These are phyloP conservation scores for Trichoderma asperellum DNA, from an alignment of 2,329 filamentous ascomycete species.

Conservation along the genomic window DNA sequence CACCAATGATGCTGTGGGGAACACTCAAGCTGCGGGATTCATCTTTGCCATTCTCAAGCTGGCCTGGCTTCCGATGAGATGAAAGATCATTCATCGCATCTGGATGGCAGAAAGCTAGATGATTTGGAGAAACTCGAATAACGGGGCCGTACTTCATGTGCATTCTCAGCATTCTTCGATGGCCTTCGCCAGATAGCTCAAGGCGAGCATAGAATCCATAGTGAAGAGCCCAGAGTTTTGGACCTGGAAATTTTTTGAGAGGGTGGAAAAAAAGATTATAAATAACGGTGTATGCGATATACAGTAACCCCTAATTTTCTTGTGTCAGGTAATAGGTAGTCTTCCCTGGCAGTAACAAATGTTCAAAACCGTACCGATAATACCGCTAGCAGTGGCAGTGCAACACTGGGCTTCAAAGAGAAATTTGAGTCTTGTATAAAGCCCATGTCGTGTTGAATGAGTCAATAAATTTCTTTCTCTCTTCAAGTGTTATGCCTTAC, in stretches of 20 bases:
- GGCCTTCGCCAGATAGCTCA: background rate
- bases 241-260: conserved; percentile 17
- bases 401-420: background rate
- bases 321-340: background rate
- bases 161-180: background rate
- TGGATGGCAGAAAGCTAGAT: conserved; percentile 7
- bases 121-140: conserved; percentile 14
- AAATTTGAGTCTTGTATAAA: background rate
- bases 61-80: conserved; percentile 30
- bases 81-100: conserved; percentile 31
- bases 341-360: background rate
- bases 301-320: conserved; percentile 10
- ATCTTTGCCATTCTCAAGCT: conserved; percentile 28
- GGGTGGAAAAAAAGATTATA: conserved; percentile 29
- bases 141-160: conserved; percentile 26
- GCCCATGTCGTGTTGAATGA: background rate
- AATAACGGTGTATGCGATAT: background rate
- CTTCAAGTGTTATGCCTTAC: background rate
- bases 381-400: background rate
- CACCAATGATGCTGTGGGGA: conserved; percentile 30
- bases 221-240: conserved; percentile 18
- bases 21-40: background rate
- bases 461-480: no score
- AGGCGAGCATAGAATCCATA: background rate
- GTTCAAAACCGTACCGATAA: background rate